Conservation (phyloP, 441 rosid species). For the Populus hybrid region DNA sequence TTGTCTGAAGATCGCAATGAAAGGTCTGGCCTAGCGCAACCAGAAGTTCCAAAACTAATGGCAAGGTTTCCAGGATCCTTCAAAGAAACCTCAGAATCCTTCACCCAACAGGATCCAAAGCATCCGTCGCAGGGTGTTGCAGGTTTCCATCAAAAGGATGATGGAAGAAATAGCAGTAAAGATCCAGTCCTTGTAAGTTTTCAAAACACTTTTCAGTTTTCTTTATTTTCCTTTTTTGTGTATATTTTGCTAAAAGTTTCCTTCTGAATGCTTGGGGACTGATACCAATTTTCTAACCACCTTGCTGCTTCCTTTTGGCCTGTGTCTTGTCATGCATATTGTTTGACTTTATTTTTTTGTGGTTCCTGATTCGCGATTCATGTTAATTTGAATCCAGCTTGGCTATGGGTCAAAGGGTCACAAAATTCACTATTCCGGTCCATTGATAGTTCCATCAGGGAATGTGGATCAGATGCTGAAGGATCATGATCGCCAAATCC, state of each 20-base stretch:
- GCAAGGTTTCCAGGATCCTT: slow-evolving; percentile 87
- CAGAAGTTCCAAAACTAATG: slow-evolving; percentile 58
- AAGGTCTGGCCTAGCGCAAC: slow-evolving; percentile 38
- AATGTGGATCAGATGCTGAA: slow-evolving; percentile 87
- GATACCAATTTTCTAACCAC: background rate
- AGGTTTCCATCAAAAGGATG: slow-evolving; percentile 44
- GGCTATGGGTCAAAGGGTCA: slow-evolving; percentile 89
- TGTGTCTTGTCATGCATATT: background rate
- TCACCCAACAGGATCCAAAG: slow-evolving; percentile 48
- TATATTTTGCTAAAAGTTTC: background rate
- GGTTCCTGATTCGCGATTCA: background rate
- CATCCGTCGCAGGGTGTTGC: slow-evolving; percentile 38
- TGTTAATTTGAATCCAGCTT: slow-evolving; percentile 38
- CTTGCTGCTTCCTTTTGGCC: background rate
- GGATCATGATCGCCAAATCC: slow-evolving; percentile 92
- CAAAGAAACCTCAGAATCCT: slow-evolving; percentile 71
- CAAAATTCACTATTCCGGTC: slow-evolving; percentile 87
- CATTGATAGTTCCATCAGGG: slow-evolving; percentile 72
- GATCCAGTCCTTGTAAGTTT: slow-evolving; percentile 75
- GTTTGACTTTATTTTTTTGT: background rate
- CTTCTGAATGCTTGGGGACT: background rate
- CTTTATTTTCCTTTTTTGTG: background rate
- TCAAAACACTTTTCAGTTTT: background rate
- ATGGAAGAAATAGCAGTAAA: slow-evolving; percentile 58
- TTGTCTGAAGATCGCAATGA: slow-evolving; percentile 52